Evolutionary conservation across 495 filamentous ascomycete species (phyloP), one percentile per base, ranked within the genome.

Genomic region (Neurospora sp.): DNA sequence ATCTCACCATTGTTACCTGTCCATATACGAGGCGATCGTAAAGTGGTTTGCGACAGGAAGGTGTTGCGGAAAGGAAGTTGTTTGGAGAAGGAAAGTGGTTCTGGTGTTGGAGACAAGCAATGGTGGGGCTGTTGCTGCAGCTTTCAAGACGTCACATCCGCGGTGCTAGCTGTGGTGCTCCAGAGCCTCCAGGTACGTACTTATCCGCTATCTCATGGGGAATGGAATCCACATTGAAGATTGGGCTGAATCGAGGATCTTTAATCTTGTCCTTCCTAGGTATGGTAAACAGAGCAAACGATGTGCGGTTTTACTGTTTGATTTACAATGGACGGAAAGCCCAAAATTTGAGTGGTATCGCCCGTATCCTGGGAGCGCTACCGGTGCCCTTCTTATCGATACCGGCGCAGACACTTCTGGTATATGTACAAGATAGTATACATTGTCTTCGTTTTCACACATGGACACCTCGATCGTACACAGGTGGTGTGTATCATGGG

Each of bases 1-100:
- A 11, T 39, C 77, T 62, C 82, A 83, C 85, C 85, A 86, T 86
- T 76, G 77, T 80, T 77, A 83, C 81, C 76, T 77, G 31, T 79
- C 80, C 80, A 82, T 81, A 39, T 8, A 70, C 19, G 45, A 38
- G 39, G 39, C 17, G 40, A 34, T 66, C 13, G 54, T 19, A 0
- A 34, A 66, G 15, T 66, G 28, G 28, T 34, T 66, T 34, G 54
- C 54, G 54, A 36, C 54, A 66, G 15, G 15, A 54, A 34, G 48
- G 2, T 70, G 42, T 72, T 39, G 70, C 31, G 45, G 42, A 11
- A 8, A 39, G 39, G 40, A 24, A 31, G 48, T 17, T 72, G 28
- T 66, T 66, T 66, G 54, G 28, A 66, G 54, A 34, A 36, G 17
- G 54, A 31, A 66, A 66, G 28, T 66, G 54, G 54, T 34, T 19